Evolutionary conservation across 352 stramenopile species (phyloP).

Genomic region (Blastocystis hominis): DNA sequence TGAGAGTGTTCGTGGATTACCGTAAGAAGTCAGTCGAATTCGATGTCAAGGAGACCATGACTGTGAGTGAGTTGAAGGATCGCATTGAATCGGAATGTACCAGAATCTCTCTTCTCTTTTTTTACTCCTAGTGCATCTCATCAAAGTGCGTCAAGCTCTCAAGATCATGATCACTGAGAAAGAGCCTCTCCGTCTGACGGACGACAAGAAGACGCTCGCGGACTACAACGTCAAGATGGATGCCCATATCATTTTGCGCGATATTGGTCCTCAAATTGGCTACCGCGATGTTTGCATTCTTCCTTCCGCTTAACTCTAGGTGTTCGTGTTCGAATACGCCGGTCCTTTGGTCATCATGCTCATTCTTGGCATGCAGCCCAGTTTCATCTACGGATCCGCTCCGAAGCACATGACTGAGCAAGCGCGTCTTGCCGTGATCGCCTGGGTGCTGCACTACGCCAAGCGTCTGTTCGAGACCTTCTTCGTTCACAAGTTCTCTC

Average conservation of each 20-base stretch:
- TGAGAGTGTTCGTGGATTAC: slow-evolving; percentile 56
- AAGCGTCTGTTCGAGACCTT: slow-evolving; percentile 77
- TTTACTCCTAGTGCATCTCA: neutral
- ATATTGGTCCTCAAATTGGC: slow-evolving; percentile 74
- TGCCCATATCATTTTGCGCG: slow-evolving; percentile 64
- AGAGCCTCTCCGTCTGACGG: slow-evolving; percentile 6
- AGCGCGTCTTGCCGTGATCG: slow-evolving; percentile 64
- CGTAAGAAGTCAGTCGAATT: slow-evolving; percentile 29
- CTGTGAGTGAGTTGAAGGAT: slow-evolving; percentile 7
- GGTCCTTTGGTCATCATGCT: slow-evolving; percentile 74
- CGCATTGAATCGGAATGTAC: neutral
- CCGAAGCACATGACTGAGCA: slow-evolving; percentile 63
- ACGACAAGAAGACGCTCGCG: slow-evolving; percentile 26
- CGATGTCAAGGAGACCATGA: slow-evolving; percentile 43
- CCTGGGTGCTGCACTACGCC: slow-evolving; percentile 73
- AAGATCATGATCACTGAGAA: slow-evolving; percentile 33
- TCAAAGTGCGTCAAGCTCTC: slow-evolving; percentile 16
- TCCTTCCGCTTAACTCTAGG: slow-evolving; percentile 46
- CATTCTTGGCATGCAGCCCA: slow-evolving; percentile 68
- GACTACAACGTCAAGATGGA: slow-evolving; percentile 34
- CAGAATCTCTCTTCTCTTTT: neutral
- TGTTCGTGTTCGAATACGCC: slow-evolving; percentile 76
- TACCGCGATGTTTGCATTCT: slow-evolving; percentile 64
- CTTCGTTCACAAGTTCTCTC: slow-evolving; percentile 77
- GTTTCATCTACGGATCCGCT: slow-evolving; percentile 69